A percentile compares a stretch with the other conserved stretches of the same genome.
Evolutionary conservation across 441 rosid genomes (phyloP).

Genomic region (Rhodomyrtus psidioides): DNA sequence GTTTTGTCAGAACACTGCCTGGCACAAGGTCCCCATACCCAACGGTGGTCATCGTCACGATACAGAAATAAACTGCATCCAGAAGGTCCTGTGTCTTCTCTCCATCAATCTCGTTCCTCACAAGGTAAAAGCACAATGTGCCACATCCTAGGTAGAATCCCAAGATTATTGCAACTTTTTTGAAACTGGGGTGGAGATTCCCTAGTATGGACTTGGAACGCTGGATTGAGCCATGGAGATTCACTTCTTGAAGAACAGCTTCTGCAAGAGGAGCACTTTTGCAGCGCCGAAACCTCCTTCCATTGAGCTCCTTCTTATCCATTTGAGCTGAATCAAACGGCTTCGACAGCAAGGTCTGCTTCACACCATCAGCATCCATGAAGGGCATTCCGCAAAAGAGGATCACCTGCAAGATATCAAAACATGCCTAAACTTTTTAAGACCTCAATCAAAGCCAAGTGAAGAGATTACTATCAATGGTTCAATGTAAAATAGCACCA

Average conservation of each 20-base stretch:
- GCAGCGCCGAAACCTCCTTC: conserved; percentile 45
- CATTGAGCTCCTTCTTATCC: conserved; percentile 13
- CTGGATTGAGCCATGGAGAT: conserved; percentile 12
- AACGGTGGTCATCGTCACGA: conserved; percentile 79
- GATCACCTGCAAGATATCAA: neutral
- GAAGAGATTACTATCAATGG: neutral
- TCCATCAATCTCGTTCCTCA: conserved; percentile 46
- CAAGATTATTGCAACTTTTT: conserved; percentile 28
- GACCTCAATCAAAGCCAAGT: neutral
- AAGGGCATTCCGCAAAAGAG: neutral
- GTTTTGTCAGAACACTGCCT: conserved; percentile 26
- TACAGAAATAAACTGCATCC: conserved; percentile 57
- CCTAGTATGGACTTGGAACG: conserved; percentile 17
- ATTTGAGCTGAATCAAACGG: conserved; percentile 14
- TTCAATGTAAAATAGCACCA: neutral
- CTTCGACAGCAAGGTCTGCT: conserved; percentile 31
- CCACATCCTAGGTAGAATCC: conserved; percentile 42
- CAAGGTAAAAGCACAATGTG: conserved; percentile 38
- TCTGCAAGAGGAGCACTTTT: conserved; percentile 65
- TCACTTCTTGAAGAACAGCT: conserved; percentile 10
- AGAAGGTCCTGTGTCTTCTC: conserved; percentile 48
- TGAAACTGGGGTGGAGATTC: conserved; percentile 30
- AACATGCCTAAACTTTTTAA: neutral
- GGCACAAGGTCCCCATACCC: conserved; percentile 93
- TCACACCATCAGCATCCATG: conserved; percentile 40